A percentile compares a stretch with the other conserved stretches of the same genome.
These are phyloP conservation scores for Spathaspora sp. DNA, from an alignment of 1,139 yeast species.

Conservation along the genomic window DNA sequence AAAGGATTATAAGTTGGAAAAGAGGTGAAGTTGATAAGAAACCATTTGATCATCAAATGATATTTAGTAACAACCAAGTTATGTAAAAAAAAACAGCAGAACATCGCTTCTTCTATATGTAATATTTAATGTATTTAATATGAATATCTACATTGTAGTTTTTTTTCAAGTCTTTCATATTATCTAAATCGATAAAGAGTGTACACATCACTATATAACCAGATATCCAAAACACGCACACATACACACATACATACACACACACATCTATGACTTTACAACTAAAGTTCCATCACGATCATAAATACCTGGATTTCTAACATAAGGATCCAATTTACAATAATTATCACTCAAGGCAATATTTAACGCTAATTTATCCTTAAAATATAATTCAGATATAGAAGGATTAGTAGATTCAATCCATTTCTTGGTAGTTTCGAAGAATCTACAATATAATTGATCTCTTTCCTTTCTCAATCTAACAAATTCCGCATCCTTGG, in stretches of 20 bases:
- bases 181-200: neutral
- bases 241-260: neutral
- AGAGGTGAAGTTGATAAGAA: slow-evolving; percentile 26
- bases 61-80: slow-evolving; percentile 16
- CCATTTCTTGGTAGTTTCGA: slow-evolving; percentile 44
- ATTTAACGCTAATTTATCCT: slow-evolving; percentile 35
- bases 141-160: neutral
- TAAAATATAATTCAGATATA: slow-evolving; percentile 38
- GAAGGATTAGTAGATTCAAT: slow-evolving; percentile 41
- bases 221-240: no score
- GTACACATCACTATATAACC: neutral
- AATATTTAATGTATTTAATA: neutral
- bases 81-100: neutral
- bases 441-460: slow-evolving; percentile 25
- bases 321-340: slow-evolving; percentile 39
- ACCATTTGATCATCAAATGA: slow-evolving; percentile 36
- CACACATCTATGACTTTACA: neutral
- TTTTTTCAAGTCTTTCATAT: neutral
- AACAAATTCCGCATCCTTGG: slow-evolving; percentile 29
- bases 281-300: slow-evolving; percentile 34
- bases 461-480: slow-evolving; percentile 34
- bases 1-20: slow-evolving; percentile 40
- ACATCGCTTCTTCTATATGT: neutral
- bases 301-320: slow-evolving; percentile 38
- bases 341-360: slow-evolving; percentile 32